Percentiles rank a stretch among this genome's conserved stretches.
Evolutionary conservation across 306 rosid species (phyloP).

Genomic region (Senna siamea): DNA sequence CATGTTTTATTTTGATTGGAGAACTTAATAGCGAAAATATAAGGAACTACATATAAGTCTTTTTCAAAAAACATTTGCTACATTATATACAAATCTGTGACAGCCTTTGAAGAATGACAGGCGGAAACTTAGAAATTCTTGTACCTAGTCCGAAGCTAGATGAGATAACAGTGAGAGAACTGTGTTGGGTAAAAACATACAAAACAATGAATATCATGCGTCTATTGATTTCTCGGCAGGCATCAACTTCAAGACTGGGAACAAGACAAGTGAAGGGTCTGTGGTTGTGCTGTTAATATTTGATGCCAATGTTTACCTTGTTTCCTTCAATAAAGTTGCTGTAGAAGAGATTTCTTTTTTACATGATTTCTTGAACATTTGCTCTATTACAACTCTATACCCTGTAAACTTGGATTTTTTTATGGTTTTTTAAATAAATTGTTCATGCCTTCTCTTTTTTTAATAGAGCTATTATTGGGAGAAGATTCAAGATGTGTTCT

Average conservation of each 20-base stretch:
- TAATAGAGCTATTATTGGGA: neutral
- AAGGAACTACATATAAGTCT: too few relatives aligned
- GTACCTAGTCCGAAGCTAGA: neutral
- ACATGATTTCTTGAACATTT: conserved; percentile 31
- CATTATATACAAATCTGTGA: neutral
- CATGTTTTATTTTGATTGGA: too few relatives aligned
- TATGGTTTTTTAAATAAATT: conserved; percentile 31
- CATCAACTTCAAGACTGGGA: conserved; percentile 25
- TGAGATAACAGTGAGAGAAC: neutral
- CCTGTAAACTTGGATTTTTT: conserved; percentile 24
- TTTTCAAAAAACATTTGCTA: neutral
- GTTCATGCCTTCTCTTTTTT: conserved; percentile 5
- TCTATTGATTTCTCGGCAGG: conserved; percentile 46
- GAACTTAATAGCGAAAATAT: too few relatives aligned
- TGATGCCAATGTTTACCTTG: conserved; percentile 27
- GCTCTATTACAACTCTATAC: conserved; percentile 29
- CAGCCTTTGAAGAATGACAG: neutral
- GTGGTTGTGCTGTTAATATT: conserved; percentile 28
- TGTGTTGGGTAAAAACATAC: neutral
- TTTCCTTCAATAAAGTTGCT: conserved; percentile 40
- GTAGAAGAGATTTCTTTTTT: conserved; percentile 32
- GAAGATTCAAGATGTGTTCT: neutral
- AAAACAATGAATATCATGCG: conserved; percentile 25
- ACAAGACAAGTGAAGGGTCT: conserved; percentile 30
- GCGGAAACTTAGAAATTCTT: neutral